Evolutionary conservation across 2,329 filamentous ascomycete genomes (phyloP), one percentile per base, ranked within the genome.

Genomic region (Colletotrichum limetticola): DNA sequence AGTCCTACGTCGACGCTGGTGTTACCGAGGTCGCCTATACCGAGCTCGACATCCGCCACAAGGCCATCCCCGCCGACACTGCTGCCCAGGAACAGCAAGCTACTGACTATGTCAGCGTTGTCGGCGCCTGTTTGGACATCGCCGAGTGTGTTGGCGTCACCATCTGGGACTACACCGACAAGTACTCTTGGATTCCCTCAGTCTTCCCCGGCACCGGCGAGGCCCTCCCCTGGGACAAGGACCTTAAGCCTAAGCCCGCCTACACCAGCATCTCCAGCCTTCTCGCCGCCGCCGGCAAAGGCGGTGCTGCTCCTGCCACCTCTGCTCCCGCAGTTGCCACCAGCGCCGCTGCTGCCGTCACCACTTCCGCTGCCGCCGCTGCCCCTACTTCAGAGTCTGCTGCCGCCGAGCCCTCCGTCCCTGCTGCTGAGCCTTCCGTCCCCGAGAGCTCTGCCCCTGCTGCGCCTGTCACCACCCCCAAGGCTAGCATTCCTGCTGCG

Each of bases 11-110:
- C 49, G 81, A 79, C 12, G 83, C 86, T 3, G 83, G 81, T 1
- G 77, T 87, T 2, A 80, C 80, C 53, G 86, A 88, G 49, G 83
- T 86, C 3, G 86, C 85, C 7, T 79, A 87, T 53, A 88, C 87
- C 11, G 87, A 88, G 77, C 78, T 88, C 19, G 86, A 88, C 75
- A 74, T 91, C 70, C 82, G 89, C 53, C 84, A 86, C 62, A 77
- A 77, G n/a, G 77, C 75, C 14, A 78, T 89, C 35, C 87, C 88
- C 0, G 79, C 84, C 5, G 83, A 79, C 7, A 76, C 78, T 4
- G 76, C 80, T 4, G 82, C 82, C 63, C 77, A 84, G 32, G 76
- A 80, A 26, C 81, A 85, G 72, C 88, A 90, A 80, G 83, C 84
- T 0, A 75, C 74, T 11, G 84, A 86, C 60, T 89, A 89, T 72